Base-by-base conservation (phyloP, 805 yeast genomes). In the Candida maris region DNA sequence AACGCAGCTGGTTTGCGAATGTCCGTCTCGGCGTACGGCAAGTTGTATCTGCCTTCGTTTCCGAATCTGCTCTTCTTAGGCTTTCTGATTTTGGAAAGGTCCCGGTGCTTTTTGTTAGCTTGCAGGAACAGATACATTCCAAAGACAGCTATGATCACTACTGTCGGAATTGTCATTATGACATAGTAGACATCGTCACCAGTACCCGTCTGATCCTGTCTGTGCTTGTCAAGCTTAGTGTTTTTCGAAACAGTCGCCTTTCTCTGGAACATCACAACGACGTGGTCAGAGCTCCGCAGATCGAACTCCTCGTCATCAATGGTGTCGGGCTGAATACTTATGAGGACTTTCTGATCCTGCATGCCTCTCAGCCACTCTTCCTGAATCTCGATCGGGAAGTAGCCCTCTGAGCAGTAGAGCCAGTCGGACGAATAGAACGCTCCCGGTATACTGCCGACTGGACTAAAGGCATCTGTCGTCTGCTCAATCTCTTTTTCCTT, bases 321-420 rank as follows among this genome's bases (percentile, higher is more conserved):
- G 30, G 65, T 66, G 37, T 77, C 81, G 1, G 94, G 91, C 59
- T 88, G 96, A 32, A 87, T 70, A 3, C 89, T 68, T 27, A 87
- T 61, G 33, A 80, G 65, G 9, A 84, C 79, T 42, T 72, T 71
- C 50, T 73, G 75, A 40, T 66, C 64, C 47, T 68, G 73, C 46
- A 64, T 58, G 4, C 72, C 80, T 25, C 66, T 67, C 21, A 86
- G 62, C 89, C 94, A 86, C 9, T 70, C 77, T 38, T 73, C 77
- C 24, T 71, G 57, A 27, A 85, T 62, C 25, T 75, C 75, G 27
- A 87, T 55, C 3, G 91, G 79, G 46, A 62, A 75, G 48, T 66
- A 72, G 10, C 96, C 96, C 39, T 73, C 72, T 20, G 67, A 61
- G 42, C 73, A 75, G 5, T 51, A 39, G 6, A 85, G 34, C 95